Base-by-base conservation (phyloP, 2,329 filamentous ascomycete genomes). In the Geosmithia morbida region DNA sequence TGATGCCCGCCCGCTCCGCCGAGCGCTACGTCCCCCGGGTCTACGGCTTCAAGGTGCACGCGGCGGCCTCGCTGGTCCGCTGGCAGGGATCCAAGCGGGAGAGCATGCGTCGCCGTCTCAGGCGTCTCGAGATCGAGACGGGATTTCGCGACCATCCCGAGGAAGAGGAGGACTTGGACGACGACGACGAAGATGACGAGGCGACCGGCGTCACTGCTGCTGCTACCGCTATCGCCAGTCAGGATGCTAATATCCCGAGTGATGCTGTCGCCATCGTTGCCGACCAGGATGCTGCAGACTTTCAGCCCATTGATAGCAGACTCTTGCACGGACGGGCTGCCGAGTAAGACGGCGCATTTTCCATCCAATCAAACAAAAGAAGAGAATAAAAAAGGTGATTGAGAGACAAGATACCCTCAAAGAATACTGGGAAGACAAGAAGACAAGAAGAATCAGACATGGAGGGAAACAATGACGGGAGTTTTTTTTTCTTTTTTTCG, bases 11-110 rank as follows among this genome's bases (percentile, higher is more conserved):
- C 54, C 98, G 97, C 74, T 87, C 80, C 56, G 73, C 81, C 52
- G 81, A 87, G 53, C 79, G 92, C 54, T 96, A 97, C 66, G 78
- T 90, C 48, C 92, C 92, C 20, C 80, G 85, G 49, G 84, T 94
- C 51, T 98, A 92, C 63, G 92, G 92, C 33, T 98, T 98, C 74
- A 87, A 87, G 59, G 88, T 98, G 6, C 92, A 98, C 66, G 86
- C 88, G 4, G 77, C 84, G 16, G 90, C 92, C 1, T 83, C 90
- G 2, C 71, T 98, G 55, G 81, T 88, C 54, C 79, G 92, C 57
- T 98, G 92, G 92, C 92, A 98, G 67, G 82, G 86, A 59, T 74
- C 72, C 43, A 79, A 85, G 61, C 75, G 88, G 50, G 83, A 90
- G 48, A 81, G 88, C 44, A 87, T 95, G 83, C 82, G 87, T 56